phyloP scores from a whole-genome alignment of 2,329 filamentous ascomycete species.

The Exophiala lecanii-corni region DNA sequence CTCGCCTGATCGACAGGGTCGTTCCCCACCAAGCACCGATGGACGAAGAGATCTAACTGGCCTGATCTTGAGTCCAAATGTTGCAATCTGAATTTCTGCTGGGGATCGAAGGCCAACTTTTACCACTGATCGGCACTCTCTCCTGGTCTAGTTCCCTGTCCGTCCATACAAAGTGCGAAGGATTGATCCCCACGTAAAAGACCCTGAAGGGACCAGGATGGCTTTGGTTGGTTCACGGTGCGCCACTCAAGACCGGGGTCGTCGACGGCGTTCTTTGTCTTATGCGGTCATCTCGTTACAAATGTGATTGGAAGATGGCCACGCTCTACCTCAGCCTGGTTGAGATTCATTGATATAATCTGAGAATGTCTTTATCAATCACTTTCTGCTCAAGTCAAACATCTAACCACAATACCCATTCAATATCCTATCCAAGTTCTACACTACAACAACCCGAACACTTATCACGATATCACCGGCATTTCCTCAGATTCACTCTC shows the following conservation, averaged over 20 bases:
- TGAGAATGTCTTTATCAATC: too few relatives aligned
- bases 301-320: too few relatives aligned
- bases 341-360: not conserved
- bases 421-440: not conserved
- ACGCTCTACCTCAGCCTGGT: not conserved
- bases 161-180: slow-evolving; percentile 4
- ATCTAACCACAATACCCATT: too few relatives aligned
- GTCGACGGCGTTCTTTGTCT: too few relatives aligned
- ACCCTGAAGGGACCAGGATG: slow-evolving; percentile 7
- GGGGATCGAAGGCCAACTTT: slow-evolving; percentile 15
- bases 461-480: not conserved
- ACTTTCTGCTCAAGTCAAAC: not conserved
- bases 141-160: slow-evolving; percentile 8
- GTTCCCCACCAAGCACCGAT: slow-evolving; percentile 9
- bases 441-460: not conserved
- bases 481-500: not conserved
- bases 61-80: slow-evolving; percentile 4
- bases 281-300: too few relatives aligned
- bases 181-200: slow-evolving; percentile 19
- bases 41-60: too few relatives aligned
- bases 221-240: too few relatives aligned
- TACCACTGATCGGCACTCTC: slow-evolving; percentile 13
- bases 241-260: too few relatives aligned
- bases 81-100: slow-evolving; percentile 15
- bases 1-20: slow-evolving; percentile 20